Conservation (phyloP, 768 basidiomycete species). For the Strobilomyces dryophilus region DNA sequence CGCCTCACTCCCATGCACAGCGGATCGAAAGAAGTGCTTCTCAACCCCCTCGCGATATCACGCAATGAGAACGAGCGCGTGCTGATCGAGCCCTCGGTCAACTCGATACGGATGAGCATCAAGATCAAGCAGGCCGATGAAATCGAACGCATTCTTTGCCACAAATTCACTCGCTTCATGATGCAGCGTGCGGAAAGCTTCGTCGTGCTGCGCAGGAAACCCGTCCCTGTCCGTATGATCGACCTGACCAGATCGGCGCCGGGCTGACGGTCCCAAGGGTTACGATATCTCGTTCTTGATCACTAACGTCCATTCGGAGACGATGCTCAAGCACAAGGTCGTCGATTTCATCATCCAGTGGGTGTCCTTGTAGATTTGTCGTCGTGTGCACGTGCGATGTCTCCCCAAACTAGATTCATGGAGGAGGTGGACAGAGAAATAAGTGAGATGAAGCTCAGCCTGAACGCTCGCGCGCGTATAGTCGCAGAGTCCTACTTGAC, state of each 20-base stretch:
- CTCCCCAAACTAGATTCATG: conserved; percentile 68
- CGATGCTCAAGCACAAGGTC: conserved; percentile 99
- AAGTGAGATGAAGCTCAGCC: conserved; percentile 96
- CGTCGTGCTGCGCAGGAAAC: conserved; percentile 91
- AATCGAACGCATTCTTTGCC: conserved; percentile 94
- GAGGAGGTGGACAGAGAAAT: conserved; percentile 99
- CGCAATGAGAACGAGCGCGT: conserved; percentile 97
- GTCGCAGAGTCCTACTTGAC: conserved; percentile 95
- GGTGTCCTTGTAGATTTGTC: conserved; percentile 27
- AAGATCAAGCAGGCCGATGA: conserved; percentile 99
- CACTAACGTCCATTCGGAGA: conserved; percentile 94
- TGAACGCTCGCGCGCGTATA: conserved; percentile 94
- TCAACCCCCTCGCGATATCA: conserved; percentile 91
- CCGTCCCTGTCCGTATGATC: conserved; percentile 63
- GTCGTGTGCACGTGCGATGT: neutral
- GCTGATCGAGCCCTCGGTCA: conserved; percentile 94
- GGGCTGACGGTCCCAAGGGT: conserved; percentile 51
- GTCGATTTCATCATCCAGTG: conserved; percentile 99
- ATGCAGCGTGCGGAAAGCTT: conserved; percentile 99
- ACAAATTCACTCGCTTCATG: conserved; percentile 99
- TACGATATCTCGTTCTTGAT: conserved; percentile 99
- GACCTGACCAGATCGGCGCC: conserved; percentile 10
- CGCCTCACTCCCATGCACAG: conserved; percentile 37
- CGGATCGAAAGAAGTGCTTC: conserved; percentile 88
- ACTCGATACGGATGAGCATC: conserved; percentile 95